Base-by-base conservation (phyloP, 345 rosid species). In the Syzygium aromaticum region DNA sequence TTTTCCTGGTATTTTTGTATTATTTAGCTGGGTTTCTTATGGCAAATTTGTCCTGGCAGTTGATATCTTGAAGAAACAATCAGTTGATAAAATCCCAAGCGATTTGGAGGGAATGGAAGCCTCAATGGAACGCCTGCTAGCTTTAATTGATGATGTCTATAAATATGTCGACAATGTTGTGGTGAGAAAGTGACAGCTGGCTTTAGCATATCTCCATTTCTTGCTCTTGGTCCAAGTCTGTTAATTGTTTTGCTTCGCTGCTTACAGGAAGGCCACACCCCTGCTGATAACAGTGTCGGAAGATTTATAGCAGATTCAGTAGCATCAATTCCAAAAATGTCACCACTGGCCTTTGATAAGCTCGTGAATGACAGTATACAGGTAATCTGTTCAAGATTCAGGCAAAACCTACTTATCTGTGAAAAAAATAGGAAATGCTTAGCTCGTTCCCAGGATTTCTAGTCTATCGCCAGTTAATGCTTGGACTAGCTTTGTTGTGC, bases 51-150 rank as follows among this genome's bases (percentile, higher is more conserved):
- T 83, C 30, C 28, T 87, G 86, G 87, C 87, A 96, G 99, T 90
- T 85, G 98, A 96, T 88, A 90, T 94, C 83, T 92, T 98, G 80
- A 96, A 98, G 92, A 89, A 93, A 28, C 93, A 95, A 43, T 61
- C 89, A 5, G 96, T 94, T 25, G 98, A 96, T 92, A 95, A 96
- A 90, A 93, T 98, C 61, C 99, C 99, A 27, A 93, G 88, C 87
- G 99, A 96, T 94, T 91, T 98, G 93, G 99, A 98, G 90, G 98
- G 99, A 88, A 96, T 98, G 99, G 99, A 96, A 92, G 91, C 93
- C 86, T 91, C 98, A 38, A 93, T 95, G 98, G 94, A 93, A 89
- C 94, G 94, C 67, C 92, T 96, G 21, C 87, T 95, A 86, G 91
- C 94, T 89, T 86, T 96, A 53, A 93, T 94, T 73, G 95, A 96